A percentile compares a stretch with the other conserved stretches of the same genome.
phyloP scores from a whole-genome alignment of 176 grass and related monocot species.

The Pharus latifolius region DNA sequence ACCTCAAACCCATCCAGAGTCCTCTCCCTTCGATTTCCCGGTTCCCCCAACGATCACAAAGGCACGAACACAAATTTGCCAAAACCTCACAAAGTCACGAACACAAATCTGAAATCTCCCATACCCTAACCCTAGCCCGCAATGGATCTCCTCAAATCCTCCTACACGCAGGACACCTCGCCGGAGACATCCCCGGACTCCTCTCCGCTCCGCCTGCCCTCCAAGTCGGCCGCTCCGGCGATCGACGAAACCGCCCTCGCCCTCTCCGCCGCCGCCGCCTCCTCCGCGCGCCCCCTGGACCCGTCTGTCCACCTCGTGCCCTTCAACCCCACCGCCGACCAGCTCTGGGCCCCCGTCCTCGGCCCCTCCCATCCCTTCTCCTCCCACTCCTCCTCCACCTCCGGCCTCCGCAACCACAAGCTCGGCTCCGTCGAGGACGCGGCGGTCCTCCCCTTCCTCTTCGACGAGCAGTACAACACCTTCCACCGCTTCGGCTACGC shows the following conservation, averaged over 20 bases:
- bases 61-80: no score
- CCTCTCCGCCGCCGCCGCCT: conserved; percentile 43
- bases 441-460: conserved; percentile 77
- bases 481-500: conserved; percentile 93
- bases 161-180: conserved; percentile 26
- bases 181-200: conserved; percentile 52
- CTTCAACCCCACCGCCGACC: conserved; percentile 93
- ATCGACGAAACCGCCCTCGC: conserved; percentile 87
- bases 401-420: conserved; percentile 92
- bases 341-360: conserved; percentile 83
- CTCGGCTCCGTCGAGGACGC: conserved; percentile 92
- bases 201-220: conserved; percentile 54
- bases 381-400: conserved; percentile 52
- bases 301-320: conserved; percentile 64
- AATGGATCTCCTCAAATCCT: conserved; percentile 87
- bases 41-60: no score
- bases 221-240: conserved; percentile 72
- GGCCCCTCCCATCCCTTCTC: conserved; percentile 74
- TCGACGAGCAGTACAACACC: conserved; percentile 98
- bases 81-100: neutral
- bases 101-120: neutral
- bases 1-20: no score
- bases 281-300: conserved; percentile 57
- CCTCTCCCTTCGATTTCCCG: no score
- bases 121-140: conserved; percentile 23